A percentile compares a stretch with the other conserved stretches of the same genome.
Evolutionary conservation across 139 green algal species (phyloP).

Genomic region (Coelastrella sp.): DNA sequence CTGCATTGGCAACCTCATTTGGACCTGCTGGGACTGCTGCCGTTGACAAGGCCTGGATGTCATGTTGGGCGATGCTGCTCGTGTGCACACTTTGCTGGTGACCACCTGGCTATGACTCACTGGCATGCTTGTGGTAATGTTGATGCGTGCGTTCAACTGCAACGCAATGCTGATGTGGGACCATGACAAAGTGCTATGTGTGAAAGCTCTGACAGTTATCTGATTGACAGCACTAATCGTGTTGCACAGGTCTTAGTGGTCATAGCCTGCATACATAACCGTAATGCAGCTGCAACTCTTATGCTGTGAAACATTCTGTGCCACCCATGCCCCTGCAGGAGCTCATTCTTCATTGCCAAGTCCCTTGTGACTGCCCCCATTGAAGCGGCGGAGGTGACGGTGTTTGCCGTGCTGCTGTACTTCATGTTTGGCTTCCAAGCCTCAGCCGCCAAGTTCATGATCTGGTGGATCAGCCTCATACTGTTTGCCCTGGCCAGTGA

Average conservation of each 20-base stretch:
- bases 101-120: too few relatives aligned
- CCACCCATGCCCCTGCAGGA: neutral
- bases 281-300: neutral
- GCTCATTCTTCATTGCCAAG: slow-evolving; percentile 58
- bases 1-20: too few relatives aligned
- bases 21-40: too few relatives aligned
- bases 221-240: too few relatives aligned
- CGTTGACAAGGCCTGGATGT: too few relatives aligned
- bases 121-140: too few relatives aligned
- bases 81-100: too few relatives aligned
- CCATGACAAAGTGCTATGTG: too few relatives aligned
- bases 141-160: too few relatives aligned
- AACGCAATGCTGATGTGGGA: too few relatives aligned
- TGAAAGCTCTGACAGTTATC: too few relatives aligned
- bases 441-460: slow-evolving; percentile 50
- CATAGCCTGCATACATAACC: neutral
- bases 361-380: slow-evolving; percentile 53
- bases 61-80: too few relatives aligned
- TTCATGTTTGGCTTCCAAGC: slow-evolving; percentile 62
- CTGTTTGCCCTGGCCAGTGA: slow-evolving; percentile 58
- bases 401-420: slow-evolving; percentile 54
- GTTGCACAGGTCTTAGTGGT: neutral
- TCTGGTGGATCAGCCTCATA: slow-evolving; percentile 38
- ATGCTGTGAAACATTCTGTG: neutral
- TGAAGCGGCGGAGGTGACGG: slow-evolving; percentile 38